Conservation (phyloP, 2,329 filamentous ascomycete genomes). For the Diaporthe batatas region DNA sequence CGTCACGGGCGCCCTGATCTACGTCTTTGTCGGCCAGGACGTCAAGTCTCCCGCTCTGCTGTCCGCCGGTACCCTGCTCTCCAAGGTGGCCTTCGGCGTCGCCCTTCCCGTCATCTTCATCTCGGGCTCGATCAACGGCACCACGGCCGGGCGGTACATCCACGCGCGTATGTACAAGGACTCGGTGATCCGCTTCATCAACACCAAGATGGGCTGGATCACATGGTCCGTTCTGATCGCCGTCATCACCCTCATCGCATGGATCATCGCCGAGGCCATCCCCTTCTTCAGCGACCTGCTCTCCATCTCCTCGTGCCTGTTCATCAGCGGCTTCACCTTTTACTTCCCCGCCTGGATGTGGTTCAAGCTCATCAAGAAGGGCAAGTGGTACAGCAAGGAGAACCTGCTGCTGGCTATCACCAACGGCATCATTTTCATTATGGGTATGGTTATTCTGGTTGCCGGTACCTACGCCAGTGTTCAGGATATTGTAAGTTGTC, state of each 20-base stretch:
- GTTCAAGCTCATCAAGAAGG: constrained; percentile 52
- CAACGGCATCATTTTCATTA: constrained; percentile 45
- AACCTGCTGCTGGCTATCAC: constrained; percentile 44
- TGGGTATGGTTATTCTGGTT: constrained; percentile 48
- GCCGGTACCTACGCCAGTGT: constrained; percentile 48
- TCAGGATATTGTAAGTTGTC: constrained; percentile 48
- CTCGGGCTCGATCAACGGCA: constrained; percentile 77
- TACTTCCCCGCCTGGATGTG: constrained; percentile 53
- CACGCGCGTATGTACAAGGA: constrained; percentile 60
- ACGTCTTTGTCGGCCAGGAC: constrained; percentile 74
- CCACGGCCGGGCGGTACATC: constrained; percentile 60
- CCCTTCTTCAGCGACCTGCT: constrained; percentile 80
- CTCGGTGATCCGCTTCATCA: constrained; percentile 60
- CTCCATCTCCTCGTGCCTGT: constrained; percentile 64
- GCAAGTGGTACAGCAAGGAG: constrained; percentile 46
- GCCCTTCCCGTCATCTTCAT: constrained; percentile 81
- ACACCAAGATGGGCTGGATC: constrained; percentile 62
- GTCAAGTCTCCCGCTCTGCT: constrained; percentile 78
- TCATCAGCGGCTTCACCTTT: constrained; percentile 62
- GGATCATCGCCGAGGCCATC: constrained; percentile 79
- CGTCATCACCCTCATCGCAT: constrained; percentile 72
- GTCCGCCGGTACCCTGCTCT: constrained; percentile 69
- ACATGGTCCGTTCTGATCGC: constrained; percentile 70
- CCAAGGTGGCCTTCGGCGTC: constrained; percentile 78
- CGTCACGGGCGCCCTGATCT: constrained; percentile 75